These are phyloP conservation scores for Meyerozyma athensensis DNA, from an alignment of 1,139 yeast genomes.

Conservation along the genomic window DNA sequence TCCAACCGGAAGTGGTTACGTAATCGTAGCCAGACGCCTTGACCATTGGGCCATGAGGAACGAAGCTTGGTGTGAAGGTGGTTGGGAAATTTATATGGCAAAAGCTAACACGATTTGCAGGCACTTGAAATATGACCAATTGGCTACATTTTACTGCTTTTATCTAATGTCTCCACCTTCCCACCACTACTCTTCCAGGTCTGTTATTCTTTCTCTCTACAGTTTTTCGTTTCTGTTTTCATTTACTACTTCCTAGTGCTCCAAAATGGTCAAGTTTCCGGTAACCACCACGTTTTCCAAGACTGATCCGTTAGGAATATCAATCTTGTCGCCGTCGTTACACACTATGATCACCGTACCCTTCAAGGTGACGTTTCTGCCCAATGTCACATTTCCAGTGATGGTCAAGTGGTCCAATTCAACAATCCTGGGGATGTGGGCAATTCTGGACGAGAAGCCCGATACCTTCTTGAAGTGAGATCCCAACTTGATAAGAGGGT, in stretches of 20 bases:
- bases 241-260: conserved; percentile 60
- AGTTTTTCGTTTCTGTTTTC: neutral
- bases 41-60: conserved; percentile 92
- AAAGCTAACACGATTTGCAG: neutral
- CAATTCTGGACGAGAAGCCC: conserved; percentile 83
- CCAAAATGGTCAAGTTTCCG: conserved; percentile 92
- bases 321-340: conserved; percentile 94
- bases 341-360: conserved; percentile 98
- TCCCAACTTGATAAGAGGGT: conserved; percentile 94
- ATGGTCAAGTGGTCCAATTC: conserved; percentile 96
- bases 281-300: conserved; percentile 96
- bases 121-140: neutral
- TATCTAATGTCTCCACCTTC: too few relatives aligned
- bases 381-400: conserved; percentile 92
- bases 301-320: conserved; percentile 92
- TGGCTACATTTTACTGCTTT: neutral
- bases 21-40: conserved; percentile 88
- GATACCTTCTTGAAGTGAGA: conserved; percentile 94
- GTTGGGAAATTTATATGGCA: neutral
- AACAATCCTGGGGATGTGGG: conserved; percentile 93
- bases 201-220: neutral
- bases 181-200: neutral
- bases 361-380: conserved; percentile 85
- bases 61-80: conserved; percentile 28
- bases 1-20: conserved; percentile 39